Base-by-base conservation (phyloP, 495 filamentous ascomycete species). In the Daldinia grandis region DNA sequence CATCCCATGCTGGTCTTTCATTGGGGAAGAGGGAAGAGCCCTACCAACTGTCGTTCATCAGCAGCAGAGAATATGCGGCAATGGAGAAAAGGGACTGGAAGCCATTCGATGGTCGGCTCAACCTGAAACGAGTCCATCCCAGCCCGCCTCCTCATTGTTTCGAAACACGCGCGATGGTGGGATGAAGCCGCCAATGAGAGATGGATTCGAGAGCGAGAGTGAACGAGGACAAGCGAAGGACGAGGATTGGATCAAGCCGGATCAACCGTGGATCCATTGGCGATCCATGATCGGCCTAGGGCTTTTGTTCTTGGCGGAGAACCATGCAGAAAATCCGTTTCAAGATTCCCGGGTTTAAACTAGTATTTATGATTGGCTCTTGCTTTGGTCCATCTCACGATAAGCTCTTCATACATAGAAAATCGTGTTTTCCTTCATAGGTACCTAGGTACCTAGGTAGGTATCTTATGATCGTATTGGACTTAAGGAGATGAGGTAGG, bases 101-200 rank as follows among this genome's bases (percentile, higher is more conserved):
- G 61, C 62, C 60, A 74, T 66, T 68, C 68, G 62, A 67, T 69
- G 42, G 66, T 75, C 66, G 75, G 68, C 68, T 75, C 58, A 75
- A 77, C 75, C 75, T 77, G 75, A 77, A 77, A 77, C 75, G 62
- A 74, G 71, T 74, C 64, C 70, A 76, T 77, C 67, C 64, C 71
- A 72, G 70, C 60, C 60, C 64, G 54, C 69, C 73, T 72, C 71
- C 71, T 68, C 66, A 70, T 74, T 68, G 75, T 77, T 77, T 77
- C 75, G 75, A 77, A 77, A 77, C 73, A 74, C 72, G 69, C 62
- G 73, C 73, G 68, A 75, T 62, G 75, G 75, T 70, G 75, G 75
- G 73, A 74, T 71, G 73, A 66, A 69, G 62, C 50, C 51, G 58
- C 75, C 75, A 77, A 77, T 77, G 47, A 62, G 65, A 63, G 53